These are phyloP conservation scores for Grosmannia huntii DNA, from an alignment of 2,329 filamentous ascomycete species.

Conservation along the genomic window DNA sequence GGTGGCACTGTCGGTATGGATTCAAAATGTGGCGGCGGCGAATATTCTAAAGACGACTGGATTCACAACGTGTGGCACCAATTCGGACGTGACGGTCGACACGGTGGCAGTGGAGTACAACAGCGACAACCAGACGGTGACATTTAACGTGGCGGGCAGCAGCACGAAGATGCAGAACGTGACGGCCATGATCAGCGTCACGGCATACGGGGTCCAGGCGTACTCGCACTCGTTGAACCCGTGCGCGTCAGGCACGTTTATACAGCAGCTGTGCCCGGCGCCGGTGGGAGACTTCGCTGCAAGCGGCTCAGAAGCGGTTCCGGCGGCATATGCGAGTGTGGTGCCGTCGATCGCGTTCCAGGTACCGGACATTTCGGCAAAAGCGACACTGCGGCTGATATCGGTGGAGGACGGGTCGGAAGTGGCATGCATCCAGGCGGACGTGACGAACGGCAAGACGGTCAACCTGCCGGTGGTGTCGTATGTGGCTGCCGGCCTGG, in stretches of 20 bases:
- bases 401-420: slow-evolving; percentile 43
- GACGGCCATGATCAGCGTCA: slow-evolving; percentile 60
- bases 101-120: slow-evolving; percentile 70
- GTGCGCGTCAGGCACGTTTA: slow-evolving; percentile 53
- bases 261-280: slow-evolving; percentile 76
- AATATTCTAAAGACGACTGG: slow-evolving; percentile 71
- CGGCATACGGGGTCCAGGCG: slow-evolving; percentile 70
- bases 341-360: slow-evolving; percentile 85
- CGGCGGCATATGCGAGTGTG: slow-evolving; percentile 53
- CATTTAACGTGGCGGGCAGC: slow-evolving; percentile 70
- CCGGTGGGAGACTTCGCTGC: slow-evolving; percentile 65
- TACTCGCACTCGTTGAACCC: slow-evolving; percentile 77
- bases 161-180: slow-evolving; percentile 69
- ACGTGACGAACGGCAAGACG: slow-evolving; percentile 79
- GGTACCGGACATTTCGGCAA: slow-evolving; percentile 78
- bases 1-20: slow-evolving; percentile 17
- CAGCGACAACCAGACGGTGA: slow-evolving; percentile 56
- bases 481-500: slow-evolving; percentile 73
- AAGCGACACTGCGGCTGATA: slow-evolving; percentile 66
- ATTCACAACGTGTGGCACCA: slow-evolving; percentile 58
- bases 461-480: slow-evolving; percentile 62
- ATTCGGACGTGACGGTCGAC: slow-evolving; percentile 52
- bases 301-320: slow-evolving; percentile 57
- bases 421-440: slow-evolving; percentile 72
- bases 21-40: slow-evolving; percentile 41